Conservation (phyloP, 371 early-diverging fungal species). For the Sporodiniella umbellata region DNA sequence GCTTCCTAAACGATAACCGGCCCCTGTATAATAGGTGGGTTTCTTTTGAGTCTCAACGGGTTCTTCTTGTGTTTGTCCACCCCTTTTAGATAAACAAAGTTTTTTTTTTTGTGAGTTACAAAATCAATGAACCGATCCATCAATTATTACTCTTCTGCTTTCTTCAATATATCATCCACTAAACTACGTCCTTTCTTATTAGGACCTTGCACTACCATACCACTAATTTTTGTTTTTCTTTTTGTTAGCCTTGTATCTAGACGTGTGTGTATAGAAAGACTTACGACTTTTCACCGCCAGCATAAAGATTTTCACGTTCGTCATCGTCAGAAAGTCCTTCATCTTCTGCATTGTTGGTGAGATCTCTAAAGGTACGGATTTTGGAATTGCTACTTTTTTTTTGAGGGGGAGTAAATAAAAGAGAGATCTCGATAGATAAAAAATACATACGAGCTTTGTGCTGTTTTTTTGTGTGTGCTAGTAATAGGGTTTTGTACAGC, state of each 20-base stretch:
- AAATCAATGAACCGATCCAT: too few relatives aligned
- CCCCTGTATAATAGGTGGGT: slow-evolving; percentile 56
- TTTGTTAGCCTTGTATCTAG: too few relatives aligned
- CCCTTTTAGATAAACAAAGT: slow-evolving; percentile 27
- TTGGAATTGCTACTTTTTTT: slow-evolving; percentile 25
- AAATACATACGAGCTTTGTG: background rate
- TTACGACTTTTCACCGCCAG: slow-evolving; percentile 87
- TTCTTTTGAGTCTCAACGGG: slow-evolving; percentile 22
- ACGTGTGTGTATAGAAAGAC: too few relatives aligned
- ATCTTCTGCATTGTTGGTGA: slow-evolving; percentile 31
- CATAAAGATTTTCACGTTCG: slow-evolving; percentile 71
- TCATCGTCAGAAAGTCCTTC: slow-evolving; percentile 60
- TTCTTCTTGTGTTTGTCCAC: slow-evolving; percentile 52
- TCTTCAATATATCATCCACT: slow-evolving; percentile 76
- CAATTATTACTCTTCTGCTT: slow-evolving; percentile 69
- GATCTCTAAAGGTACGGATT: slow-evolving; percentile 64
- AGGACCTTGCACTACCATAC: slow-evolving; percentile 72
- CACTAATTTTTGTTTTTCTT: slow-evolving; percentile 33
- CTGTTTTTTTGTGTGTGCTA: background rate
- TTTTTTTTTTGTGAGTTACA: background rate
- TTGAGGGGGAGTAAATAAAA: too few relatives aligned
- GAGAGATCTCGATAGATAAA: too few relatives aligned
- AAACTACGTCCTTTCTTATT: slow-evolving; percentile 55
- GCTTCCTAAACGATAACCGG: slow-evolving; percentile 67
- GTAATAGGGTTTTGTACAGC: too few relatives aligned